A percentile compares a stretch with the other conserved stretches of the same genome.
Evolutionary conservation across 2,329 filamentous ascomycete species (phyloP).

Genomic region (Cytospora chrysosperma): DNA sequence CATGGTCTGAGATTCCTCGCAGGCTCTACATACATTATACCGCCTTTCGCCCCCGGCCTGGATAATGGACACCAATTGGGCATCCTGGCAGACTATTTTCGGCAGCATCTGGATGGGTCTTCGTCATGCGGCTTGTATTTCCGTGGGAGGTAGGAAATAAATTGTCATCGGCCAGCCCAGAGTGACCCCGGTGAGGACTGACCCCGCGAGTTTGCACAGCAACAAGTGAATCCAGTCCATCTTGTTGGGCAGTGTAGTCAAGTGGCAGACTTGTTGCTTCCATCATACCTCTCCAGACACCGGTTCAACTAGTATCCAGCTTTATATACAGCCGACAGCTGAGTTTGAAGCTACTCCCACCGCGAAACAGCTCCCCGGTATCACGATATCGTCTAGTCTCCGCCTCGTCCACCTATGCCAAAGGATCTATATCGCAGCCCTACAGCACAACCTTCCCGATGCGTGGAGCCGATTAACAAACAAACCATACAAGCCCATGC

Average conservation of each 20-base stretch:
- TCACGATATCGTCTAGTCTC: neutral
- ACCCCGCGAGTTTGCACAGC: neutral
- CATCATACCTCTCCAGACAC: neutral
- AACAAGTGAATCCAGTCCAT: neutral
- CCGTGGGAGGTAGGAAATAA: neutral
- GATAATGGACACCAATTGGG: slow-evolving; percentile 6
- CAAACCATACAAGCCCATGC: neutral
- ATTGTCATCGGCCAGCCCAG: slow-evolving; percentile 13
- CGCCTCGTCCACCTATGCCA: slow-evolving; percentile 2
- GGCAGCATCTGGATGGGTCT: slow-evolving; percentile 15
- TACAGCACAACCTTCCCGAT: slow-evolving; percentile 1
- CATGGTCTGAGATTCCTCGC: neutral
- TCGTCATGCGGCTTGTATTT: neutral
- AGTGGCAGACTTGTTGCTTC: neutral
- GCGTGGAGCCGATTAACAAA: slow-evolving; percentile 13
- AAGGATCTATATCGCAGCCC: slow-evolving; percentile 9
- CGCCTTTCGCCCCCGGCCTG: neutral
- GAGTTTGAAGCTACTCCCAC: neutral
- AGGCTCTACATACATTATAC: neutral
- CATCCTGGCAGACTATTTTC: slow-evolving; percentile 12
- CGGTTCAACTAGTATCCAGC: neutral
- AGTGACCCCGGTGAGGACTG: neutral
- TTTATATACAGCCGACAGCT: neutral
- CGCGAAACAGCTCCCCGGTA: neutral
- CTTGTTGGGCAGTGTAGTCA: neutral